Evolutionary conservation across 805 yeast genomes (phyloP), one percentile per base, ranked within the genome.

Genomic region (Wickerhamiella slavikovae): DNA sequence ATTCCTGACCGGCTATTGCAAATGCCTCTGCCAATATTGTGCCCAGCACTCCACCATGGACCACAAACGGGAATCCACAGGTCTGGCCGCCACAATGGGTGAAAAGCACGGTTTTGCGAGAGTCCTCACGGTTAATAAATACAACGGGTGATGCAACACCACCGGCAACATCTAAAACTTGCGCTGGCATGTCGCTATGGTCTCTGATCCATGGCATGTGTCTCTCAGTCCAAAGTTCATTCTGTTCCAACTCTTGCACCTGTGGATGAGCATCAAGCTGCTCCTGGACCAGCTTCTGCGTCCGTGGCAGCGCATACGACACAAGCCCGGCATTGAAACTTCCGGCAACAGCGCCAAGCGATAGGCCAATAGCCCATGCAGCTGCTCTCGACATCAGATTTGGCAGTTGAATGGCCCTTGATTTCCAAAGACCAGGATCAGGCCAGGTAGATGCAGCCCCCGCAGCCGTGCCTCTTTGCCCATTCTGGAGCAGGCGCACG

Each of bases 21-120:
- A 72, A 63, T 5, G 75, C 62, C 40, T 82, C 93, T 43, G 79
- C 89, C 31, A 80, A 53, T 1, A 82, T 54, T 0, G 91, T 71
- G 6, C 83, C 91, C 18, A 82, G 47, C 17, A 83, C 66, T 0
- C 95, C 95, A 3, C 95, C 95, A 46, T 82, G 95, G 3, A 79
- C 64, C 13, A 83, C 52, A 41, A 78, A 72, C 2, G 94, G 95
- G 46, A 74, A 82, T 1, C 95, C 95, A 25, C 85, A 71, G 14
- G 82, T 49, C 36, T 64, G 64, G 44, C 72, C 68, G 0, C 95
- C 94, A 30, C 75, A 60, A 45, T 79, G 91, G 16, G 78, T 58
- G 4, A 80, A 60, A 0, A 79, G 64, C 1, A 76, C 60, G 0
- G 73, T 62, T 39, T 76, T 75, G 30, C 62, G 59, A 1, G 66